Conservation (phyloP, 2,329 filamentous ascomycete genomes). For the Aspergillus arachidicola region DNA sequence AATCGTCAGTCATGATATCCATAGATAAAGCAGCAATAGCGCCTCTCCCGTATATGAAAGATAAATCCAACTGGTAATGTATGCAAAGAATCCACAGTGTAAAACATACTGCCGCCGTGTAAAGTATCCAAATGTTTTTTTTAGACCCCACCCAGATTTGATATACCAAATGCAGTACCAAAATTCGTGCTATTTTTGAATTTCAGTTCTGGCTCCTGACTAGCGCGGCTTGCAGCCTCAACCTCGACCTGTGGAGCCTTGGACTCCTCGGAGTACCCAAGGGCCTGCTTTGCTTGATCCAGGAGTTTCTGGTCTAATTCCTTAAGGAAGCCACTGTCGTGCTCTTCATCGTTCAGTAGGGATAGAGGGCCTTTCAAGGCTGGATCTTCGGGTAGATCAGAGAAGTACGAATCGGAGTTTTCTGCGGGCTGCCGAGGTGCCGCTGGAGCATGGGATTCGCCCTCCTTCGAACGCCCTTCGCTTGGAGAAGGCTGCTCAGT, state of each 20-base stretch:
- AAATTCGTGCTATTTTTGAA: constrained; percentile 51
- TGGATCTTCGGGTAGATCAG: constrained; percentile 45
- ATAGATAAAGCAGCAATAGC: constrained; percentile 6
- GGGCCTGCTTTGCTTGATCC: constrained; percentile 39
- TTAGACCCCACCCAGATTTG: constrained; percentile 9
- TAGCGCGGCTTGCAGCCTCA: constrained; percentile 26
- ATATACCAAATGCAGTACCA: constrained; percentile 49
- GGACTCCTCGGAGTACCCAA: constrained; percentile 28
- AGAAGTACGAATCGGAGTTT: constrained; percentile 45
- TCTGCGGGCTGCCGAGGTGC: constrained; percentile 40
- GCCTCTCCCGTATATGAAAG: constrained; percentile 6
- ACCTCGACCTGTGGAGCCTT: constrained; percentile 26
- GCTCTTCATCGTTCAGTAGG: constrained; percentile 44
- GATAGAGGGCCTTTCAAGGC: constrained; percentile 47
- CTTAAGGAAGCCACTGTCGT: constrained; percentile 44
- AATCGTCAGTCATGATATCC: constrained; percentile 18
- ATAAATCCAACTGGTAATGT: neutral
- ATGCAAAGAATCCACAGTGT: neutral
- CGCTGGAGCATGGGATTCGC: constrained; percentile 37
- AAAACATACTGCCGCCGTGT: neutral
- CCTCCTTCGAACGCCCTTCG: constrained; percentile 22
- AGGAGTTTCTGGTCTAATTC: constrained; percentile 48
- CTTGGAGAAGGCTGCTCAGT: constrained; percentile 29
- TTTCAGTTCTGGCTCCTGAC: constrained; percentile 42
- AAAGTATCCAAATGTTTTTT: neutral